Conservation (phyloP, 176 grass and related monocot genomes). For the Calamus simplicifolius region DNA sequence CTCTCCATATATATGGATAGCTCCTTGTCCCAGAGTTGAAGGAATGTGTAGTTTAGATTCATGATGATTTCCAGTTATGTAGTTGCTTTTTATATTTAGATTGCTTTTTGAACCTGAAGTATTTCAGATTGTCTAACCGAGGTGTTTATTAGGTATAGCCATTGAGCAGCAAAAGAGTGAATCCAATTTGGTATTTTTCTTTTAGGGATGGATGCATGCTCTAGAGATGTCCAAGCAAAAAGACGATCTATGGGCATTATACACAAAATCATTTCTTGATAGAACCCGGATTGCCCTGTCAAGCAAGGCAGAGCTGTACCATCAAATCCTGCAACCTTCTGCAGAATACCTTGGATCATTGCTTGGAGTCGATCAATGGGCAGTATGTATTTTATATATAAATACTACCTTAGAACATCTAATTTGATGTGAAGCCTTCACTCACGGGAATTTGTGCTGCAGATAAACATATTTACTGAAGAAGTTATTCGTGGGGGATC, state of each 20-base stretch:
- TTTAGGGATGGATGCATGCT: conserved; percentile 90
- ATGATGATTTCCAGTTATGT: too few relatives aligned
- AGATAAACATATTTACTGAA: conserved; percentile 91
- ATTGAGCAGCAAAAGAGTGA: conserved; percentile 1
- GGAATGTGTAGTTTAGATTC: too few relatives aligned
- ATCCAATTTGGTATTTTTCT: conserved; percentile 18
- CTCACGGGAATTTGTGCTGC: conserved; percentile 9
- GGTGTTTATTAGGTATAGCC: too few relatives aligned
- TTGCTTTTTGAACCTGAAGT: too few relatives aligned
- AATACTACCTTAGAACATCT: too few relatives aligned
- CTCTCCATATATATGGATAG: too few relatives aligned
- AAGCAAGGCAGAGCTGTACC: conserved; percentile 81
- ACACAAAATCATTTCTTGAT: conserved; percentile 92
- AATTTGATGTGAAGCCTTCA: background rate
- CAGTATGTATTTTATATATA: conserved; percentile 48
- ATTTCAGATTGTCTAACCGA: too few relatives aligned
- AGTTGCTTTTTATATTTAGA: too few relatives aligned
- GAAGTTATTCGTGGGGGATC: conserved; percentile 98
- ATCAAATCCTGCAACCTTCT: conserved; percentile 76
- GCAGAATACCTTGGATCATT: conserved; percentile 95
- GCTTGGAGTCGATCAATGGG: conserved; percentile 65
- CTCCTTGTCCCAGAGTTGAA: too few relatives aligned
- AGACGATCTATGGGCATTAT: conserved; percentile 76
- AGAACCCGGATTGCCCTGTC: conserved; percentile 86
- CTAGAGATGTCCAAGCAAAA: conserved; percentile 70